A percentile compares a stretch with the other conserved stretches of the same genome.
These are phyloP conservation scores for Curvularia eragrostidis DNA, from an alignment of 2,329 filamentous ascomycete species.

Conservation along the genomic window DNA sequence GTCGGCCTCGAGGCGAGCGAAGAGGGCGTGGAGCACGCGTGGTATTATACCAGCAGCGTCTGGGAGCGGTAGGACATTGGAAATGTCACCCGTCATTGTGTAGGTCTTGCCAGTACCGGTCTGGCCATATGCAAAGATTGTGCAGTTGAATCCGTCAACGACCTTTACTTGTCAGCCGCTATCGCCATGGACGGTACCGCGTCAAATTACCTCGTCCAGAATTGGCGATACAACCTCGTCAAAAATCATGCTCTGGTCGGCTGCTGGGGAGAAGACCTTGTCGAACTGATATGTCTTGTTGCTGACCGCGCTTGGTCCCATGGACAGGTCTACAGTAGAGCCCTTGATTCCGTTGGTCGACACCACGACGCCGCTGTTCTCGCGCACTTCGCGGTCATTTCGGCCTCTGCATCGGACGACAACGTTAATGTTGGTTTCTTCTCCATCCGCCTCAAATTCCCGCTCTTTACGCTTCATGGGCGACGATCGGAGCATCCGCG, in stretches of 20 bases:
- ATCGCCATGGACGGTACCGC: neutral
- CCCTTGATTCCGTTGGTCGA: conserved; percentile 87
- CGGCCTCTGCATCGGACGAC: conserved; percentile 93
- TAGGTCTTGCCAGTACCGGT: conserved; percentile 99
- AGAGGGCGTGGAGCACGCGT: conserved; percentile 84
- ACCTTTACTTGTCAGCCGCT: conserved; percentile 64
- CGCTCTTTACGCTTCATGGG: conserved; percentile 83
- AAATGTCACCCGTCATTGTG: conserved; percentile 99
- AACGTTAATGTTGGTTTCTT: conserved; percentile 97
- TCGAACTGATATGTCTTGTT: conserved; percentile 98
- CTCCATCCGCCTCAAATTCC: conserved; percentile 75
- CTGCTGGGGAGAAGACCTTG: conserved; percentile 93
- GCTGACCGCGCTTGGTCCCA: conserved; percentile 89
- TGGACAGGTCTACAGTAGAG: conserved; percentile 81
- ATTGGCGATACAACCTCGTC: conserved; percentile 95
- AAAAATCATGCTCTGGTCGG: conserved; percentile 91
- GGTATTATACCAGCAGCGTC: conserved; percentile 96
- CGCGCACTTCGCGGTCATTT: conserved; percentile 88
- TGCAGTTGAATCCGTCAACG: conserved; percentile 94
- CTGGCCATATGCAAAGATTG: conserved; percentile 97
- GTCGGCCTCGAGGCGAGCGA: conserved; percentile 80
- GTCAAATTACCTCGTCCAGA: conserved; percentile 75
- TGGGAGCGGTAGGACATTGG: conserved; percentile 84
- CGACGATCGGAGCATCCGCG: conserved; percentile 51
- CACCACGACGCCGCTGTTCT: conserved; percentile 94